phyloP scores from a whole-genome alignment of 148 eudicot species.

The Spergularia bocconei region DNA sequence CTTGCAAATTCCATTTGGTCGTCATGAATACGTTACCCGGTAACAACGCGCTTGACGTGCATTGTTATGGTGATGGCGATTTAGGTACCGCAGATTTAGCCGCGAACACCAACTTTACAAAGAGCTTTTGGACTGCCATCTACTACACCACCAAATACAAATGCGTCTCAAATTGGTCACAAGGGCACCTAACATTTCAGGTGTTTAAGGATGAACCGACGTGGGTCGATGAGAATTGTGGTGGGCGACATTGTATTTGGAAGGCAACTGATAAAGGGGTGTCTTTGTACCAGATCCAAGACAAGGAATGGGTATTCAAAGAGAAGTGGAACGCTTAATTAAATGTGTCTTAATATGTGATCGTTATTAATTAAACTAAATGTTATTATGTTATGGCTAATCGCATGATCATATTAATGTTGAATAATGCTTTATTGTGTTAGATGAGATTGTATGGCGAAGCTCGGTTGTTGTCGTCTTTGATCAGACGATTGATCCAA shows the following conservation, averaged over 20 bases:
- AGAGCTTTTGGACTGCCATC: background rate
- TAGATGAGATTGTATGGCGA: too few species aligned
- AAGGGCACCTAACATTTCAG: slow-evolving; percentile 11
- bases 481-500: too few species aligned
- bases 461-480: too few species aligned
- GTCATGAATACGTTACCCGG: slow-evolving; percentile 6
- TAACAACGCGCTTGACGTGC: slow-evolving; percentile 6
- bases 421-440: too few species aligned
- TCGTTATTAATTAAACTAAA: too few species aligned
- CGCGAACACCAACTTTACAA: slow-evolving; percentile 16
- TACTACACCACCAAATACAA: background rate
- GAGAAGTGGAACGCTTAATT: background rate
- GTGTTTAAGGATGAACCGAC: background rate
- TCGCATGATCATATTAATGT: too few species aligned
- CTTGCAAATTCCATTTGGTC: background rate
- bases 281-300: slow-evolving; percentile 22
- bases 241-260: slow-evolving; percentile 34
- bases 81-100: background rate
- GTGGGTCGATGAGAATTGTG: slow-evolving; percentile 25
- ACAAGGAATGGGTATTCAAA: background rate
- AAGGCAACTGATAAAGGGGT: slow-evolving; percentile 19
- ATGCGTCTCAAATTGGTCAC: slow-evolving; percentile 13
- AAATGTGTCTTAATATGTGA: too few species aligned
- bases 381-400: too few species aligned
- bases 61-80: slow-evolving; percentile 13